Conservation (phyloP, 1,139 yeast species). For the Saccharomyces hybrid region DNA sequence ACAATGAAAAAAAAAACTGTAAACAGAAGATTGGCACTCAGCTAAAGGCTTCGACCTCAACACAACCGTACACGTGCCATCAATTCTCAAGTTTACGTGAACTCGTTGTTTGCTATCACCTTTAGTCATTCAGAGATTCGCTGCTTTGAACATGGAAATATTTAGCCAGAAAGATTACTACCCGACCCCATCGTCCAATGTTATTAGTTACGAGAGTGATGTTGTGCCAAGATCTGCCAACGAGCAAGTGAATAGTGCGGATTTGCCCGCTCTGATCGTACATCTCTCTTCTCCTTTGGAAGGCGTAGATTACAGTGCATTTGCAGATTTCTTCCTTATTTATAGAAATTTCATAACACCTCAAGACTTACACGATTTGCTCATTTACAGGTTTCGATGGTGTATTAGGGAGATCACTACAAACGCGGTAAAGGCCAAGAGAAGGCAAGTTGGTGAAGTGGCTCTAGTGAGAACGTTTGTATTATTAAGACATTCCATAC, state of each 20-base stretch:
- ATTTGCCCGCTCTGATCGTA: slow-evolving; percentile 51
- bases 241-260: slow-evolving; percentile 27
- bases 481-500: slow-evolving; percentile 79
- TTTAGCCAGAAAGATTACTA: slow-evolving; percentile 26
- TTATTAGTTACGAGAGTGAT: slow-evolving; percentile 17
- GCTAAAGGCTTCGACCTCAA: not conserved
- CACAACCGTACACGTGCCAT: not conserved
- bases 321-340: slow-evolving; percentile 81
- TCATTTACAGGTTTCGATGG: slow-evolving; percentile 68
- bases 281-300: slow-evolving; percentile 73
- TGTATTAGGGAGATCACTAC: slow-evolving; percentile 42
- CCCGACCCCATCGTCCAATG: slow-evolving; percentile 27
- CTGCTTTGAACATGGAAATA: slow-evolving; percentile 15
- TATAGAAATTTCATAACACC: slow-evolving; percentile 64
- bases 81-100: not conserved
- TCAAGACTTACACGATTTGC: slow-evolving; percentile 48
- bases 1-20: not conserved
- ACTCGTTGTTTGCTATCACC: not conserved
- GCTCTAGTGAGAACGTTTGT: slow-evolving; percentile 83
- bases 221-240: slow-evolving; percentile 4
- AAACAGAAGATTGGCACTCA: not conserved
- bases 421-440: slow-evolving; percentile 29
- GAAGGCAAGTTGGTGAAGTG: slow-evolving; percentile 51
- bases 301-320: slow-evolving; percentile 60
- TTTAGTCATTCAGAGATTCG: not conserved